These are phyloP conservation scores for Candida germanica DNA, from an alignment of 805 yeast genomes.

Conservation along the genomic window DNA sequence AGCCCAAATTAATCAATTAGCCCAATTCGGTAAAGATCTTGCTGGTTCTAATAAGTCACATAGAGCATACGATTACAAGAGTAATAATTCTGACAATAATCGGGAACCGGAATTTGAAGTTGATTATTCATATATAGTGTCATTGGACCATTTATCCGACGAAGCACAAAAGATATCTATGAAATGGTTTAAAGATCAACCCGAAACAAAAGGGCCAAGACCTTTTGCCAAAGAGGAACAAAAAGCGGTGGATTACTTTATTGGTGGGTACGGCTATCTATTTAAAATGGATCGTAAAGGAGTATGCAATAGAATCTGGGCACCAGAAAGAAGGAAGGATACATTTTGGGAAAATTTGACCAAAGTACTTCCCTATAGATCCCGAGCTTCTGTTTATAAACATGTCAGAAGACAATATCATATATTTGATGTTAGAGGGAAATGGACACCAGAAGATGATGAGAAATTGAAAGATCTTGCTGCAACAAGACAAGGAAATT, in stretches of 20 bases:
- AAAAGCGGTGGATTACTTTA: constrained; percentile 68
- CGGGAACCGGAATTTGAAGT: constrained; percentile 2
- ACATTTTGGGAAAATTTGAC: constrained; percentile 85
- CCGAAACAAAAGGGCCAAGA: constrained; percentile 32
- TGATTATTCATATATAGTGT: constrained; percentile 25
- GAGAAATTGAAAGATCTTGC: constrained; percentile 60
- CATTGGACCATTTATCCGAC: constrained; percentile 31
- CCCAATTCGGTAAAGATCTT: constrained; percentile 6
- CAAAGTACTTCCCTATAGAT: constrained; percentile 75
- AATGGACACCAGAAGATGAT: constrained; percentile 87
- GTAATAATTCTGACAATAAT: constrained; percentile 1
- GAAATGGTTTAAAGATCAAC: constrained; percentile 33
- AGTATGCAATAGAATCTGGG: constrained; percentile 84
- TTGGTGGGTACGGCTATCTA: constrained; percentile 63
- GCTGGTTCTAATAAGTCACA: background rate
- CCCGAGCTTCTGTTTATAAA: constrained; percentile 87
- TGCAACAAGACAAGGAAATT: constrained; percentile 69
- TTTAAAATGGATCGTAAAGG: constrained; percentile 62
- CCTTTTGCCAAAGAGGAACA: constrained; percentile 63
- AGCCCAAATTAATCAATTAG: constrained; percentile 6
- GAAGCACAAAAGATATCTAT: constrained; percentile 35
- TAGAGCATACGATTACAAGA: constrained; percentile 2
- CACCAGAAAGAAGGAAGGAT: constrained; percentile 79
- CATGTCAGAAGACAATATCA: constrained; percentile 91
- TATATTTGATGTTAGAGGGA: constrained; percentile 81